Conservation (phyloP, 345 rosid species). For the Eucalyptus lansdowneana region DNA sequence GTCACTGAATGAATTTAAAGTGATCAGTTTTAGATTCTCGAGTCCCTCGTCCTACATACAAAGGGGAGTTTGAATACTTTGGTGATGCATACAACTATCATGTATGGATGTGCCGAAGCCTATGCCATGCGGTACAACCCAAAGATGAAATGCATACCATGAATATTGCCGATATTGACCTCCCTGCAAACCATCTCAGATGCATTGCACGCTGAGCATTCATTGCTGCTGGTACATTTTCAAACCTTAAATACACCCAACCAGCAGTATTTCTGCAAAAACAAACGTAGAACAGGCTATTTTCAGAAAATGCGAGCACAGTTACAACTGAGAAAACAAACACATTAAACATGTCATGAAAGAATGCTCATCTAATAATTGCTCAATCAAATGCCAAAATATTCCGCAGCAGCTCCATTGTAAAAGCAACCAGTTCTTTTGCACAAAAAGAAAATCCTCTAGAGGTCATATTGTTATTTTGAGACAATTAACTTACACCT, state of each 20-base stretch:
- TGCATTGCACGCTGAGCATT: conserved; percentile 84
- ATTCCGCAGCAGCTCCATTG: neutral
- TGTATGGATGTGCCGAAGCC: neutral
- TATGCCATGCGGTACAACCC: neutral
- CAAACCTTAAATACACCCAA: conserved; percentile 62
- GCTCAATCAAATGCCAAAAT: neutral
- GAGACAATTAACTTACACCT: neutral
- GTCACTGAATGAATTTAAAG: neutral
- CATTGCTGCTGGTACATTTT: conserved; percentile 42
- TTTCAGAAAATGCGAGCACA: neutral
- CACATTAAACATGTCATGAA: neutral
- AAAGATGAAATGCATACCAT: conserved; percentile 29
- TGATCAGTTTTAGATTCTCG: neutral
- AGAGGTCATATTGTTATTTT: neutral
- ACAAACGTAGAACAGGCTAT: neutral
- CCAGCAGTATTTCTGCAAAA: conserved; percentile 67
- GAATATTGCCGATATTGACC: conserved; percentile 66
- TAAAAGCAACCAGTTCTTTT: neutral
- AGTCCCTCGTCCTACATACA: neutral
- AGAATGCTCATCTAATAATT: neutral
- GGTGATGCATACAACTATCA: neutral
- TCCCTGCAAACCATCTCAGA: conserved; percentile 88
- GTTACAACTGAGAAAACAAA: neutral
- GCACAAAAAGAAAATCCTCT: neutral
- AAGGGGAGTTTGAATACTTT: neutral